Base-by-base conservation (phyloP, 305 asterid species). In the Solanum hybrid region DNA sequence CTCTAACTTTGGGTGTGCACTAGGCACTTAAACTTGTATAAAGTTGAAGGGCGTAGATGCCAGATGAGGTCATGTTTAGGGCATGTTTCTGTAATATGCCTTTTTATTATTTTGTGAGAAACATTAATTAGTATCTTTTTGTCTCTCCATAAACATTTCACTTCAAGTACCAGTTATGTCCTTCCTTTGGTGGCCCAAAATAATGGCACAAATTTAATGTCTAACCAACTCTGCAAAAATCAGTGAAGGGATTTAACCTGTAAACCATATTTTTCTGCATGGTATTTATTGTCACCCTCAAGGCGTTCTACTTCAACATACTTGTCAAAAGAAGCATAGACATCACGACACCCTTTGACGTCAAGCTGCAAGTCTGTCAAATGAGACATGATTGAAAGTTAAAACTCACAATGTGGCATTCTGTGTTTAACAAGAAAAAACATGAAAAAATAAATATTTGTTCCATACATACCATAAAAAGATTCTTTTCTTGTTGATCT, bases 401-500 rank as follows among this genome's bases (percentile, higher is more conserved):
- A 27, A 60, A 60, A 85, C 31, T 85, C 8, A 87, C 73, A 91
- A 40, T 77, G 72, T 17, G 85, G 89, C 75, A 35, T 89, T 82
- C 89, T 24, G 86, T 34, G 31, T 22, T 56, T 85, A 32, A 56
- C 45, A 51, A 51, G 38, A 34, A 56, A 31, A 85, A 85, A 56
- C 13, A 31, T 31, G 88, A 85, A 34, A 32, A 60, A 34, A 3
- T 60, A 85, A 34, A 34, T 7, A 85, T n/a, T 85, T 34, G 51
- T 60, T 85, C 51, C 88, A 60, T 22, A 85, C 3, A 12, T 96
- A 97, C 99, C 99, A 92, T 96, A 97, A 93, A 94, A 97, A 76
- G 99, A 97, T 89, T 97, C 99, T 92, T 97, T 97, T 94, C 98
- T 94, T 42, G 98, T 97, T 56, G 99, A 97, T 90, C 94, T 96